A percentile compares a stretch with the other conserved stretches of the same genome.
phyloP scores from a whole-genome alignment of 768 basidiomycete species.

The Paxillus rubicundulus region DNA sequence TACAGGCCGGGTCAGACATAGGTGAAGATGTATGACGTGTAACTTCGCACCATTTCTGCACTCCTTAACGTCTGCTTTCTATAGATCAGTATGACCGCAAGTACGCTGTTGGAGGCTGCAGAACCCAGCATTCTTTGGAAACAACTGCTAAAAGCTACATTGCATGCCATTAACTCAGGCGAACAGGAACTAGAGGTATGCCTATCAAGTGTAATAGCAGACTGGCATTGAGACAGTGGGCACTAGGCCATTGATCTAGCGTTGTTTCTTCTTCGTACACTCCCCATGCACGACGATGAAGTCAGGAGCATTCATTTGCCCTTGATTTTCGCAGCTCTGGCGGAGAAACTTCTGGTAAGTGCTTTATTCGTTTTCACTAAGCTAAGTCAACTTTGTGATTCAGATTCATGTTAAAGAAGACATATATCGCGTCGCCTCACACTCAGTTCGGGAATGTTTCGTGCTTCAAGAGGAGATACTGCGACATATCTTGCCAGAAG shows the following conservation, averaged over 20 bases:
- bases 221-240: conserved; percentile 5
- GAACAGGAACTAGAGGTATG: conserved; percentile 48
- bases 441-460: conserved; percentile 41
- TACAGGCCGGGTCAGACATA: conserved; percentile 50
- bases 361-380: neutral
- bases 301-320: conserved; percentile 79
- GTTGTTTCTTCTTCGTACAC: conserved; percentile 67
- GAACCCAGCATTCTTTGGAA: conserved; percentile 91
- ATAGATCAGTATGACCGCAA: conserved; percentile 78
- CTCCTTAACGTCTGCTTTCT: conserved; percentile 1
- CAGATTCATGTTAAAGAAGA: conserved; percentile 40
- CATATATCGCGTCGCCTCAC: conserved; percentile 33
- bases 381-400: conserved; percentile 3
- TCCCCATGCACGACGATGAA: conserved; percentile 85
- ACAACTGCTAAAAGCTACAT: conserved; percentile 57
- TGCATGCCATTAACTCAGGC: conserved; percentile 50
- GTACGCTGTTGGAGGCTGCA: conserved; percentile 86
- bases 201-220: neutral
- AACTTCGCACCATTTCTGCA: neutral
- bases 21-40: conserved; percentile 56
- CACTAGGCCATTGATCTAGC: conserved; percentile 64
- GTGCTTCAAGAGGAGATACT: conserved; percentile 54
- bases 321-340: conserved; percentile 64
- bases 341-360: conserved; percentile 64
- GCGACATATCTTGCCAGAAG: conserved; percentile 46